phyloP scores from a whole-genome alignment of 2,329 filamentous ascomycete genomes.

The Xylariaceae sp. region DNA sequence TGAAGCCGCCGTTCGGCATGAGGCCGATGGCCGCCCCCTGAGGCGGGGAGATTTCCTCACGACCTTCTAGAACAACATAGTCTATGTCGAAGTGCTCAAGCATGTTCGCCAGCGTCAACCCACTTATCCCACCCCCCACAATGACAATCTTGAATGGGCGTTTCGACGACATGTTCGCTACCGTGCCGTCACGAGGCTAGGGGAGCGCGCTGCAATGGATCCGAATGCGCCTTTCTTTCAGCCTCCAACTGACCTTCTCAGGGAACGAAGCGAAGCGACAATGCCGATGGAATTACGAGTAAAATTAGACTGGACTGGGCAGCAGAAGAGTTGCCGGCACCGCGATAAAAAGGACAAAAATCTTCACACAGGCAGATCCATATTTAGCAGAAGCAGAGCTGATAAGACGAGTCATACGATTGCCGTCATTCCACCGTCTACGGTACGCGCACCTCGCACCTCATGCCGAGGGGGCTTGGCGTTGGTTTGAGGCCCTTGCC shows the following conservation, averaged over 20 bases:
- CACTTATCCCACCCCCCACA: constrained; percentile 44
- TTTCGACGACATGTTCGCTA: constrained; percentile 2
- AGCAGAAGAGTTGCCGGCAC: not conserved
- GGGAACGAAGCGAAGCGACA: not conserved
- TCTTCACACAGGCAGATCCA: not conserved
- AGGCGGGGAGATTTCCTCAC: constrained; percentile 38
- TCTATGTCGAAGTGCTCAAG: constrained; percentile 43
- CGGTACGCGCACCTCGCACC: not conserved
- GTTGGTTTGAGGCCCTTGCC: not conserved
- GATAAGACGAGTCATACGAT: not conserved
- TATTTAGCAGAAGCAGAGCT: not conserved
- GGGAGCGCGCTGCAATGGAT: not conserved
- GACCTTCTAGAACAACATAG: constrained; percentile 44
- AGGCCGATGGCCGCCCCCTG: constrained; percentile 46
- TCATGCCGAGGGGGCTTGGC: not conserved
- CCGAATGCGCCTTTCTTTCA: not conserved
- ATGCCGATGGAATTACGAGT: not conserved
- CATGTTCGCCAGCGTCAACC: constrained; percentile 41
- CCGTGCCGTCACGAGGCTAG: not conserved
- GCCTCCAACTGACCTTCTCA: not conserved
- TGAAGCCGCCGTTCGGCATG: constrained; percentile 37
- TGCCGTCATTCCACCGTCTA: not conserved
- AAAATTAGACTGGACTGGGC: not conserved
- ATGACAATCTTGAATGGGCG: constrained; percentile 39
- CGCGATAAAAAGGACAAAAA: not conserved